A percentile compares a stretch with the other conserved stretches of the same genome.
Evolutionary conservation across 2,329 filamentous ascomycete genomes (phyloP).

Genomic region (Verticillium alfalfae): DNA sequence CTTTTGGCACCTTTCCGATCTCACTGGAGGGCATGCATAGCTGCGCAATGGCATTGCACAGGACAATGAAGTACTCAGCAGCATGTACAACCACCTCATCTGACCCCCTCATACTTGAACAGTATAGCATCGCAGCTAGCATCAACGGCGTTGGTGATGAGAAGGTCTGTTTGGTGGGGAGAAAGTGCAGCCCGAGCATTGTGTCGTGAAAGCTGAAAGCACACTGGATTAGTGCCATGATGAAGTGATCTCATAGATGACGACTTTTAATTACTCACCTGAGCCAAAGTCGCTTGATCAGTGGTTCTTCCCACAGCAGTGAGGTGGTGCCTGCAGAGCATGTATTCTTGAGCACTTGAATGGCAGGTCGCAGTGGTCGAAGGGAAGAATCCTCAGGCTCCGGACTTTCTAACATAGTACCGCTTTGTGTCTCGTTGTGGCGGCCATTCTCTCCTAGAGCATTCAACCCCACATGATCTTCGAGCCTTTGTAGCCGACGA

Average conservation of each 20-base stretch:
- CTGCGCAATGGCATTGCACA: conserved; percentile 32
- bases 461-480: conserved; percentile 17
- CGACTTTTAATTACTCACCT: conserved; percentile 13
- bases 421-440: not conserved
- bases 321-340: conserved; percentile 15
- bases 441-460: conserved; percentile 7
- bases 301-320: conserved; percentile 22
- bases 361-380: conserved; percentile 21
- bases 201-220: conserved; percentile 31
- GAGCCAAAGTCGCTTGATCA: conserved; percentile 27
- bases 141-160: conserved; percentile 34
- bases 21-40: conserved; percentile 27
- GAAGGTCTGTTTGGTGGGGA: conserved; percentile 34
- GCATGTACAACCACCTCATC: conserved; percentile 26
- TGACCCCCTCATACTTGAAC: conserved; percentile 25
- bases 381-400: conserved; percentile 7
- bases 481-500: conserved; percentile 16
- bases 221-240: not conserved
- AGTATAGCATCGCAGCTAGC: conserved; percentile 37
- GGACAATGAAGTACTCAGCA: conserved; percentile 29
- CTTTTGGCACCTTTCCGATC: conserved; percentile 16
- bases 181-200: conserved; percentile 37
- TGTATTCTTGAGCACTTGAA: conserved; percentile 18
- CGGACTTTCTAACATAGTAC: not conserved
- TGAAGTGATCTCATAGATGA: not conserved